These are phyloP conservation scores for Urochloa ruziziensis DNA, from an alignment of 176 grass and related monocot genomes.

Conservation along the genomic window DNA sequence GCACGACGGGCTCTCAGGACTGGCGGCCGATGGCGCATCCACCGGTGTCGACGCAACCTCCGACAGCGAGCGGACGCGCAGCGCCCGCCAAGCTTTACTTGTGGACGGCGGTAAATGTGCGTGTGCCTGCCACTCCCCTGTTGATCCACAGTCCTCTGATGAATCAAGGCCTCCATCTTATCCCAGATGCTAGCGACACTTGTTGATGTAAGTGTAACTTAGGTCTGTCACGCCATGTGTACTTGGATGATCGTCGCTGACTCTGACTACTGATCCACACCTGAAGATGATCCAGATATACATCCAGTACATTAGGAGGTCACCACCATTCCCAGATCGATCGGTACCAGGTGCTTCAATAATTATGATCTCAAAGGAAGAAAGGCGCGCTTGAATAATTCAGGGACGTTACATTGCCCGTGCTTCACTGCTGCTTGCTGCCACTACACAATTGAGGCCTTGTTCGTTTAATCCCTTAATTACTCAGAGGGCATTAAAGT, in stretches of 20 bases:
- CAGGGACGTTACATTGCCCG: neutral
- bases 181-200: neutral
- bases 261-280: neutral
- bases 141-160: neutral
- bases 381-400: conserved; percentile 12
- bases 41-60: conserved; percentile 36
- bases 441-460: too few relatives aligned
- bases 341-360: conserved; percentile 10
- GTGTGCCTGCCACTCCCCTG: neutral
- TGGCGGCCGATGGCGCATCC: conserved; percentile 46
- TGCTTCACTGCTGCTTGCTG: neutral
- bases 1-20: too few relatives aligned
- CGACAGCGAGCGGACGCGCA: conserved; percentile 39
- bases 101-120: conserved; percentile 21
- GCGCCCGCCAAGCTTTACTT: too few relatives aligned
- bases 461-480: too few relatives aligned
- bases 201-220: too few relatives aligned
- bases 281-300: neutral
- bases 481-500: too few relatives aligned
- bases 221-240: neutral
- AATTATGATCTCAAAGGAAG: conserved; percentile 9
- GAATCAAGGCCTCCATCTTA: too few relatives aligned
- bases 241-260: neutral
- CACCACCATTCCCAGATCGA: neutral
- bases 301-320: neutral